A percentile compares a stretch with the other conserved stretches of the same genome.
phyloP scores from a whole-genome alignment of 805 yeast species.

The Naumovozyma castellii region DNA sequence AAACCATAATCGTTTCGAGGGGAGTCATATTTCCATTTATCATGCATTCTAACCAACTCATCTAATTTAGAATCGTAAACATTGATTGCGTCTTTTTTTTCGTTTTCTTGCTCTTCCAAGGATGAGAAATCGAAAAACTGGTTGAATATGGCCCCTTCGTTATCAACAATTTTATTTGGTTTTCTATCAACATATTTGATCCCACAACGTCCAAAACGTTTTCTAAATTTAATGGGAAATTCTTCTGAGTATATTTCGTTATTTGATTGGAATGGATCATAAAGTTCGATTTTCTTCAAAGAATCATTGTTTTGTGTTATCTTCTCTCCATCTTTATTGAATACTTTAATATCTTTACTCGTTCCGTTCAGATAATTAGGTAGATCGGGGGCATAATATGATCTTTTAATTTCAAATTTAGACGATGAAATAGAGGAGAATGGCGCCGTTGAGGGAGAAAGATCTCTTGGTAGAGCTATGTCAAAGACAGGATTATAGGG shows the following conservation, averaged over 20 bases:
- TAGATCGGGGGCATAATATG: slow-evolving; percentile 37
- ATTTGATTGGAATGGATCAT: slow-evolving; percentile 29
- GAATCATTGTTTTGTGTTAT: slow-evolving; percentile 17
- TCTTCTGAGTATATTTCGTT: slow-evolving; percentile 31
- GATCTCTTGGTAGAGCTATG: slow-evolving; percentile 44
- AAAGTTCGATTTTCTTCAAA: slow-evolving; percentile 28
- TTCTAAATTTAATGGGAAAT: slow-evolving; percentile 51
- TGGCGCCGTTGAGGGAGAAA: slow-evolving; percentile 59
- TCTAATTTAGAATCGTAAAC: slow-evolving; percentile 43
- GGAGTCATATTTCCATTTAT: slow-evolving; percentile 59
- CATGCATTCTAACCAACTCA: slow-evolving; percentile 39
- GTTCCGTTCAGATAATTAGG: slow-evolving; percentile 25
- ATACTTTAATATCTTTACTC: slow-evolving; percentile 16
- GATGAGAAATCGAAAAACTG: slow-evolving; percentile 36
- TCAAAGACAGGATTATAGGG: slow-evolving; percentile 74
- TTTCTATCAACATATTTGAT: slow-evolving; percentile 68
- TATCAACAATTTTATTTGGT: slow-evolving; percentile 31
- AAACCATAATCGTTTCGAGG: slow-evolving; percentile 39
- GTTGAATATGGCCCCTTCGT: slow-evolving; percentile 31
- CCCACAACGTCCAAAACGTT: slow-evolving; percentile 65
- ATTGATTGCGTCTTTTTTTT: slow-evolving; percentile 23
- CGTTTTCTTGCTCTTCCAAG: slow-evolving; percentile 19
- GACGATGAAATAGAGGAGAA: slow-evolving; percentile 71
- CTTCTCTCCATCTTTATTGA: slow-evolving; percentile 27
- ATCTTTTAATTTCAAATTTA: slow-evolving; percentile 52